Evolutionary conservation across 805 yeast genomes (phyloP).

Genomic region (Candida pini): DNA sequence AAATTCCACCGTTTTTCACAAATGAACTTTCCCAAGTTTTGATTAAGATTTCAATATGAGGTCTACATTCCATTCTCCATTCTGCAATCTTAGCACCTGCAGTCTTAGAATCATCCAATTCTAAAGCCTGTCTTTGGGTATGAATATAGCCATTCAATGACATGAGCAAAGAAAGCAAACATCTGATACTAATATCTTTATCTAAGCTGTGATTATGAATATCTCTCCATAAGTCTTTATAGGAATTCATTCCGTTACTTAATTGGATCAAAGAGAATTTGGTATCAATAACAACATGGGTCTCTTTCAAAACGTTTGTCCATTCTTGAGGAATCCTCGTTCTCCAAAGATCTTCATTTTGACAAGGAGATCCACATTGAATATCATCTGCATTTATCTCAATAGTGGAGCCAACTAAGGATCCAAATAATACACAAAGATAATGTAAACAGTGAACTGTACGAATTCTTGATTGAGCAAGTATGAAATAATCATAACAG

Average conservation of each 20-base stretch:
- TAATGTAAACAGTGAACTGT: slow-evolving; percentile 48
- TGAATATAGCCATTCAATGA: slow-evolving; percentile 65
- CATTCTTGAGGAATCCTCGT: slow-evolving; percentile 47
- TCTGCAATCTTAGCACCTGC: slow-evolving; percentile 44
- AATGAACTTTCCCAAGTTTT: slow-evolving; percentile 66
- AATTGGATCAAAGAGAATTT: slow-evolving; percentile 50
- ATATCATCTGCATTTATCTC: slow-evolving; percentile 39
- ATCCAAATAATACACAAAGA: slow-evolving; percentile 42
- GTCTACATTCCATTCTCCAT: slow-evolving; percentile 64
- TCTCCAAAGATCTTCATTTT: slow-evolving; percentile 54
- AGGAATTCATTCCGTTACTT: slow-evolving; percentile 45
- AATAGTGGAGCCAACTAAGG: slow-evolving; percentile 37
- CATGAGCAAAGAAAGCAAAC: slow-evolving; percentile 51
- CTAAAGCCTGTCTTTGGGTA: slow-evolving; percentile 38
- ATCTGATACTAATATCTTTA: slow-evolving; percentile 39
- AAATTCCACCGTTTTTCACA: slow-evolving; percentile 56
- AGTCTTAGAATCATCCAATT: slow-evolving; percentile 21
- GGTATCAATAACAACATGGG: slow-evolving; percentile 41
- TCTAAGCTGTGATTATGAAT: slow-evolving; percentile 36
- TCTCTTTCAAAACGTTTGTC: slow-evolving; percentile 34
- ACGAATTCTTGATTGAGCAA: slow-evolving; percentile 51
- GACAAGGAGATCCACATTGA: slow-evolving; percentile 62
- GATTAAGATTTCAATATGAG: slow-evolving; percentile 50
- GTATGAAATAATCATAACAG: slow-evolving; percentile 45
- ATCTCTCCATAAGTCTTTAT: slow-evolving; percentile 50